Evolutionary conservation across 1,139 yeast species (phyloP).

Genomic region (Blastobotrys ciferrii): DNA sequence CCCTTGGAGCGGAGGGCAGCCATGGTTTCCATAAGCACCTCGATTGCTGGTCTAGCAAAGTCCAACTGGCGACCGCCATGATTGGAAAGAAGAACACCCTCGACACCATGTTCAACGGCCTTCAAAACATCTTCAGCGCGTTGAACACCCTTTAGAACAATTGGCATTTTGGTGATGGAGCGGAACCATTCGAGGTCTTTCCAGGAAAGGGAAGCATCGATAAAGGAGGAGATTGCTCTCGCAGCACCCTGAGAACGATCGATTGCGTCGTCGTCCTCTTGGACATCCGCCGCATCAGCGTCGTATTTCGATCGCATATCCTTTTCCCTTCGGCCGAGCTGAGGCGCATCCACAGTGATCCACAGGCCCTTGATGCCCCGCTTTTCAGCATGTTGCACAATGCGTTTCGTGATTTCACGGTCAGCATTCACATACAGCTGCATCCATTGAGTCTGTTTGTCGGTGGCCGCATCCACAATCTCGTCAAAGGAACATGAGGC

Average conservation of each 20-base stretch:
- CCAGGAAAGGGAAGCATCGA: conserved; percentile 78
- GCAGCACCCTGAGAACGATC: conserved; percentile 85
- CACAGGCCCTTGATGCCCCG: conserved; percentile 78
- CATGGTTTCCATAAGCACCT: conserved; percentile 63
- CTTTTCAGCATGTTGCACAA: conserved; percentile 69
- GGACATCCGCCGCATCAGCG: conserved; percentile 54
- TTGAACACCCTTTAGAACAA: conserved; percentile 69
- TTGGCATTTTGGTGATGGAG: conserved; percentile 57
- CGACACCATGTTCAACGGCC: conserved; percentile 62
- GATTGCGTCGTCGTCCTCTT: conserved; percentile 44
- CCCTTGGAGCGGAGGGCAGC: conserved; percentile 49
- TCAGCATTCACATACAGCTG: conserved; percentile 83
- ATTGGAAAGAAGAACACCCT: conserved; percentile 68
- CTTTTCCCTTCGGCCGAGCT: conserved; percentile 84
- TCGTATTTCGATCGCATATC: conserved; percentile 61
- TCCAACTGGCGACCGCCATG: conserved; percentile 83
- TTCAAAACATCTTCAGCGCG: conserved; percentile 61
- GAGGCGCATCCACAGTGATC: conserved; percentile 93
- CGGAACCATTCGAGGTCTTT: conserved; percentile 59
- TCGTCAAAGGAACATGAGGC: conserved; percentile 58
- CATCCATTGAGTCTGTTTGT: conserved; percentile 74
- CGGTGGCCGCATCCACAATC: conserved; percentile 49
- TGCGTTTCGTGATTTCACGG: conserved; percentile 55
- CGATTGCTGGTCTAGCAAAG: conserved; percentile 65
- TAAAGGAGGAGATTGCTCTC: conserved; percentile 77